These are phyloP conservation scores for Talaromyces sp. DNA, from an alignment of 2,329 filamentous ascomycete genomes.

Conservation along the genomic window DNA sequence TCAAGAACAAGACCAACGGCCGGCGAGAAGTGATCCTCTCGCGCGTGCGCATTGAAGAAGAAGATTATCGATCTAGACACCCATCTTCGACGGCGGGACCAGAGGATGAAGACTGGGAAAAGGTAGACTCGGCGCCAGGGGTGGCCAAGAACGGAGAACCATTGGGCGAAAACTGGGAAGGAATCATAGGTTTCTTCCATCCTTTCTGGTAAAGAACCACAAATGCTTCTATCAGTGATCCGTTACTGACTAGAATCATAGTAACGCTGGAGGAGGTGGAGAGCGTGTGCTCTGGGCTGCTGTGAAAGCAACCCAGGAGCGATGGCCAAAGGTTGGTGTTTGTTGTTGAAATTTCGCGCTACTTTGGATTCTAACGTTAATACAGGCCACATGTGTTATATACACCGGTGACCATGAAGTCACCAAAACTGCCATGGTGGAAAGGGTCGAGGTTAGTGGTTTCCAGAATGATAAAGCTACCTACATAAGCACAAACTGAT, in stretches of 20 bases:
- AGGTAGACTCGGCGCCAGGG: slow-evolving; percentile 52
- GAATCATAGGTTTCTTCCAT: slow-evolving; percentile 93
- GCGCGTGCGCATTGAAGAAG: slow-evolving; percentile 41
- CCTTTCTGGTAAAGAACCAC: slow-evolving; percentile 72
- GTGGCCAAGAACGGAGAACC: slow-evolving; percentile 40
- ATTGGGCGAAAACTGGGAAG: slow-evolving; percentile 63
- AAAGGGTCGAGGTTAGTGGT: slow-evolving; percentile 61
- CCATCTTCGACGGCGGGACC: slow-evolving; percentile 11
- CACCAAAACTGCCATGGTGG: slow-evolving; percentile 71
- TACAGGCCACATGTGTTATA: slow-evolving; percentile 71
- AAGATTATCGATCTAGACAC: slow-evolving; percentile 25
- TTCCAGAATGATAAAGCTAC: not conserved
- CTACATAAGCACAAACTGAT: not conserved
- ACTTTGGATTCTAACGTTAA: not conserved
- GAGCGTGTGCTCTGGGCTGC: slow-evolving; percentile 96
- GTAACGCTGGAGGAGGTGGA: slow-evolving; percentile 92
- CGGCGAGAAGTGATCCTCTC: slow-evolving; percentile 52
- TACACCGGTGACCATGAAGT: slow-evolving; percentile 95
- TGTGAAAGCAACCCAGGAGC: slow-evolving; percentile 80
- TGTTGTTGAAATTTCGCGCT: not conserved
- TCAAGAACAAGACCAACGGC: slow-evolving; percentile 60
- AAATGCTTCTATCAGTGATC: not conserved
- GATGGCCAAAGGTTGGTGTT: slow-evolving; percentile 62
- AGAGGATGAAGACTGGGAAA: slow-evolving; percentile 66
- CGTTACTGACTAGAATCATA: slow-evolving; percentile 30